Percentiles rank a stretch among this genome's conserved stretches.
phyloP scores from a whole-genome alignment of 495 filamentous ascomycete genomes.

The Trichoderma parareesei region DNA sequence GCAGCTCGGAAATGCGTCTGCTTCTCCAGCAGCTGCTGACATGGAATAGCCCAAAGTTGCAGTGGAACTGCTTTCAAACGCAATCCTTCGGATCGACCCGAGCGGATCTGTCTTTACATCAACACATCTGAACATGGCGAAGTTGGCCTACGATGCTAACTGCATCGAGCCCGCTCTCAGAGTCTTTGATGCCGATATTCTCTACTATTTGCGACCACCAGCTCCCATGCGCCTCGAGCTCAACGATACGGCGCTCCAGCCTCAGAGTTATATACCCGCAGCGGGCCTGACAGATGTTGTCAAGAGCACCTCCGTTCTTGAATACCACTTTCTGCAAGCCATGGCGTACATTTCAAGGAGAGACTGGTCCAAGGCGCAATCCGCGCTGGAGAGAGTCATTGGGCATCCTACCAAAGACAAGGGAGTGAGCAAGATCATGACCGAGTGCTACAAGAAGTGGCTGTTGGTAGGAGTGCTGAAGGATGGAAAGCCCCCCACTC shows the following conservation, averaged over 20 bases:
- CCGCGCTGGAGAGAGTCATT: slow-evolving; percentile 62
- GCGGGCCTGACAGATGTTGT: slow-evolving; percentile 53
- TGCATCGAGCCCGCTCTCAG: slow-evolving; percentile 51
- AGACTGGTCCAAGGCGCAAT: slow-evolving; percentile 62
- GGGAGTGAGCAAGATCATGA: slow-evolving; percentile 64
- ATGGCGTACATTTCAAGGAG: slow-evolving; percentile 68
- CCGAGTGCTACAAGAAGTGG: slow-evolving; percentile 93
- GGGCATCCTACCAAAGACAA: slow-evolving; percentile 51
- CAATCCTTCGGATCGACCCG: slow-evolving; percentile 66
- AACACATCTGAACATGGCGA: slow-evolving; percentile 53
- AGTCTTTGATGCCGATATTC: slow-evolving; percentile 59
- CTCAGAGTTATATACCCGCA: slow-evolving; percentile 41
- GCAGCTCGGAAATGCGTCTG: not conserved
- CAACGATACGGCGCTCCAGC: slow-evolving; percentile 28
- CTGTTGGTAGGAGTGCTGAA: slow-evolving; percentile 67
- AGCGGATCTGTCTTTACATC: slow-evolving; percentile 62
- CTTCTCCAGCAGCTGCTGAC: not conserved
- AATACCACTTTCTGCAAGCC: slow-evolving; percentile 72
- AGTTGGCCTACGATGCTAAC: slow-evolving; percentile 45
- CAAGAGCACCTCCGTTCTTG: slow-evolving; percentile 50
- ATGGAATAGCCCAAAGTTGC: slow-evolving; percentile 46
- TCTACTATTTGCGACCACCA: slow-evolving; percentile 50
- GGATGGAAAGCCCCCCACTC: slow-evolving; percentile 52
- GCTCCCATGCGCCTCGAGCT: slow-evolving; percentile 16
- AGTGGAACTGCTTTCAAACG: slow-evolving; percentile 50